Conservation (phyloP, 179 eudicot species). For the Spergularia azorica region DNA sequence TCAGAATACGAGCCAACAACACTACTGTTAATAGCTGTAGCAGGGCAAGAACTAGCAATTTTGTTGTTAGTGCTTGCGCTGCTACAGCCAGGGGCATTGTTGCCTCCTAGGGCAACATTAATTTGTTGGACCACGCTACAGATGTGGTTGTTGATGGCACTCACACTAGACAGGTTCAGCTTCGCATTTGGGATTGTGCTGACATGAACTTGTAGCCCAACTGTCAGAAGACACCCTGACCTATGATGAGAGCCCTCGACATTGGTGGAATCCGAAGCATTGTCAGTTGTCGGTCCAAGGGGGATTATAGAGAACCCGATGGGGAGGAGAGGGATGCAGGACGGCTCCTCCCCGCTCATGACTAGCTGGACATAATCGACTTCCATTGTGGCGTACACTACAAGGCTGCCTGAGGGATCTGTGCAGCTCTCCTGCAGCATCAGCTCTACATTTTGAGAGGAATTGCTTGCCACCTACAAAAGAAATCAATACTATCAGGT, state of each 20-base stretch:
- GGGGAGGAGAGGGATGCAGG: slow-evolving; percentile 83
- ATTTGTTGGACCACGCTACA: slow-evolving; percentile 72
- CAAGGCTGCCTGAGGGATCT: slow-evolving; percentile 79
- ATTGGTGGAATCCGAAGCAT: slow-evolving; percentile 10
- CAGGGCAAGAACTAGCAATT: slow-evolving; percentile 22
- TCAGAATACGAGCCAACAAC: slow-evolving; percentile 17
- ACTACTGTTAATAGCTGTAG: slow-evolving; percentile 13
- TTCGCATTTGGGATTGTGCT: slow-evolving; percentile 80
- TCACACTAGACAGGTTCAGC: slow-evolving; percentile 76
- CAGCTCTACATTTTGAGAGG: slow-evolving; percentile 86
- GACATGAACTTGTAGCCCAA: slow-evolving; percentile 77
- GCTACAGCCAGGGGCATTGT: slow-evolving; percentile 6
- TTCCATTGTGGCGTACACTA: slow-evolving; percentile 81
- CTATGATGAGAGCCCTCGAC: background rate
- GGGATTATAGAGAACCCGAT: slow-evolving; percentile 77
- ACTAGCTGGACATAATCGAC: slow-evolving; percentile 84
- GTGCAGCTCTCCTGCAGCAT: slow-evolving; percentile 98
- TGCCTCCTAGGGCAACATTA: slow-evolving; percentile 46
- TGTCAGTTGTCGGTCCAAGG: slow-evolving; percentile 17
- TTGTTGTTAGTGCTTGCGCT: slow-evolving; percentile 27
- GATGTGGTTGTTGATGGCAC: slow-evolving; percentile 76
- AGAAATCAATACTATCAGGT: slow-evolving; percentile 8
- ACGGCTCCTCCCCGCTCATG: slow-evolving; percentile 83
- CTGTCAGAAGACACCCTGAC: slow-evolving; percentile 73
- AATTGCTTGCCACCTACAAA: slow-evolving; percentile 92